These are phyloP conservation scores for Isochrysis galbana DNA, from an alignment of 78 protist species.

Conservation along the genomic window DNA sequence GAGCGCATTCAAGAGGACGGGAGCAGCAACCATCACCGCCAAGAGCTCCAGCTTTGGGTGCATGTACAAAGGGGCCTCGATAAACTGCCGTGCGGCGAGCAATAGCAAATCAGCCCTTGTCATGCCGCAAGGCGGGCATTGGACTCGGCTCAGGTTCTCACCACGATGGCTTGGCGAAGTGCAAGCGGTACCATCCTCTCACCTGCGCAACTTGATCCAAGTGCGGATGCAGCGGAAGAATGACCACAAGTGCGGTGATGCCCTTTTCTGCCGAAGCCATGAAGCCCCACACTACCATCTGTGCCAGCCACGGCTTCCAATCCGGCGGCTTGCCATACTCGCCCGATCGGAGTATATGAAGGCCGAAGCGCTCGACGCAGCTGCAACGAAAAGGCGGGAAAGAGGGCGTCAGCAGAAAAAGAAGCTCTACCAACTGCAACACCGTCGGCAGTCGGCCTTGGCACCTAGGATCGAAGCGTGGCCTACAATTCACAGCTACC, in stretches of 20 bases:
- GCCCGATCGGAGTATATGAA: neutral
- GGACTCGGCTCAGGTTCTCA: too few relatives aligned
- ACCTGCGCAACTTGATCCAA: neutral
- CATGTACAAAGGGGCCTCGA: neutral
- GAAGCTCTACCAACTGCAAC: neutral
- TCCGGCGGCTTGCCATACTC: neutral
- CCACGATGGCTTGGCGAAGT: too few relatives aligned
- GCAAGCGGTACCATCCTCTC: too few relatives aligned
- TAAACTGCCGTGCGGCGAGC: too few relatives aligned
- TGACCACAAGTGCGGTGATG: neutral
- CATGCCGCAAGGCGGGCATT: too few relatives aligned
- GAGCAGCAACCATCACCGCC: neutral
- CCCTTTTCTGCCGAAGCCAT: neutral
- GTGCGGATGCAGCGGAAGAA: neutral
- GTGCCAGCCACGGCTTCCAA: neutral
- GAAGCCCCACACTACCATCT: neutral
- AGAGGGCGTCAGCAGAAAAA: neutral
- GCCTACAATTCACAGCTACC: too few relatives aligned
- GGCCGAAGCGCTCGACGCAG: neutral
- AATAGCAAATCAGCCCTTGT: too few relatives aligned
- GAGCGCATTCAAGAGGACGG: neutral
- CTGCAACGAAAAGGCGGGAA: neutral
- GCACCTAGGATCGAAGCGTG: neutral
- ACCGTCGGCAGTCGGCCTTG: neutral
- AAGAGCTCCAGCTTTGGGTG: neutral